Percentiles rank a stretch among this genome's conserved stretches.
These are phyloP conservation scores for Pyrenochaeta sp. DNA, from an alignment of 2,329 filamentous ascomycete genomes.

Conservation along the genomic window DNA sequence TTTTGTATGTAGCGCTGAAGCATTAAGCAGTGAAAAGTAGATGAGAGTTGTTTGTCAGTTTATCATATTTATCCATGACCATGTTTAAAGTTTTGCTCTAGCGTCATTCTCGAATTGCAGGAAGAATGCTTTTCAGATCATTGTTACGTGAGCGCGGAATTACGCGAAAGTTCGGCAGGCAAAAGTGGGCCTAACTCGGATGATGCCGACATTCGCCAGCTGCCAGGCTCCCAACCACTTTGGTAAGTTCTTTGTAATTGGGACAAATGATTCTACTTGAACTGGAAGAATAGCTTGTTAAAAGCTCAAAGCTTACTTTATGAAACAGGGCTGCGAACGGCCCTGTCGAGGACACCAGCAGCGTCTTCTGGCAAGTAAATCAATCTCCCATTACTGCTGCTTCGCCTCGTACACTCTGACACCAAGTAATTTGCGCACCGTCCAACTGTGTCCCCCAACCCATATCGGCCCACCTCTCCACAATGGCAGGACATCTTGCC, in stretches of 20 bases:
- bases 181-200: conserved; percentile 7
- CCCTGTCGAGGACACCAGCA: too few species aligned
- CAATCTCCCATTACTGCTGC: conserved; percentile 2
- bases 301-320: too few species aligned
- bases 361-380: too few species aligned
- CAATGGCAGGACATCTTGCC: conserved; percentile 26
- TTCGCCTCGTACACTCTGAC: conserved; percentile 29
- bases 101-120: background rate
- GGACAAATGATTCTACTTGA: too few species aligned
- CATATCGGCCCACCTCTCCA: conserved; percentile 35
- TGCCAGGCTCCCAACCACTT: background rate
- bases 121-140: conserved; percentile 2
- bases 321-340: too few species aligned
- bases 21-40: background rate
- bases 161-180: background rate
- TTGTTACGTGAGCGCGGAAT: conserved; percentile 22
- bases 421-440: conserved; percentile 24
- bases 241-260: too few species aligned
- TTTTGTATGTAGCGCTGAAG: background rate
- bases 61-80: background rate
- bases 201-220: conserved; percentile 5
- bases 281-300: too few species aligned
- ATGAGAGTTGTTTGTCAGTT: too few species aligned
- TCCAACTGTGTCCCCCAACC: conserved; percentile 29
- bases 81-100: background rate